These are phyloP conservation scores for Kitagawia praeruptora DNA, from an alignment of 129 eudicot species.

Conservation along the genomic window DNA sequence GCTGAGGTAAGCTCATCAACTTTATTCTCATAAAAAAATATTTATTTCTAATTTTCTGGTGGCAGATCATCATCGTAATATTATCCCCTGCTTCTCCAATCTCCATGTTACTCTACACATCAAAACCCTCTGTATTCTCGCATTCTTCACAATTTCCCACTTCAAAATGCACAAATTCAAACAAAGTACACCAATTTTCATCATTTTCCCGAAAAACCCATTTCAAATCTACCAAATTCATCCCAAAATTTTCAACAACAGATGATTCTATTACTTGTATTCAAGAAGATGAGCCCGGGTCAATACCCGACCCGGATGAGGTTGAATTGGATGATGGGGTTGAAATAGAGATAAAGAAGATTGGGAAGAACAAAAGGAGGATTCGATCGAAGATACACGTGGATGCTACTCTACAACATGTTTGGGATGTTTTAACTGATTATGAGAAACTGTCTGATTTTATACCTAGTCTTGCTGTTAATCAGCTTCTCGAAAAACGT, in stretches of 20 bases:
- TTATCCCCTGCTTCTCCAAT: background rate
- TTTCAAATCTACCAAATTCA: background rate
- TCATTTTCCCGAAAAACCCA: background rate
- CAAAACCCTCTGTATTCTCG: background rate
- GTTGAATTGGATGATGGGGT: background rate
- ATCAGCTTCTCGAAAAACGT: constrained; percentile 54
- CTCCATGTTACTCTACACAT: background rate
- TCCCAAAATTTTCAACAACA: background rate
- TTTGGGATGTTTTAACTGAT: constrained; percentile 69
- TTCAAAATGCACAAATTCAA: background rate
- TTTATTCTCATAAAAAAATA: too few species aligned
- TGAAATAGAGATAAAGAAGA: constrained; percentile 45
- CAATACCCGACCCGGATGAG: background rate
- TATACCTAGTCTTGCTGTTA: constrained; percentile 66
- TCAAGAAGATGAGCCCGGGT: background rate
- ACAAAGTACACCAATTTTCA: background rate
- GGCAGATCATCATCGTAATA: background rate
- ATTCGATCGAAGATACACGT: constrained; percentile 48
- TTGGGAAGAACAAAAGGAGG: constrained; percentile 49
- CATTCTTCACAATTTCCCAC: background rate
- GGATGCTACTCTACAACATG: constrained; percentile 37
- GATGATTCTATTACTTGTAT: background rate
- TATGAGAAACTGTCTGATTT: constrained; percentile 62
- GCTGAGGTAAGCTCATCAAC: too few species aligned
- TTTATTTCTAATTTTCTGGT: too few species aligned